Evolutionary conservation across 1,139 yeast genomes (phyloP).

Genomic region (Taphrina communis): DNA sequence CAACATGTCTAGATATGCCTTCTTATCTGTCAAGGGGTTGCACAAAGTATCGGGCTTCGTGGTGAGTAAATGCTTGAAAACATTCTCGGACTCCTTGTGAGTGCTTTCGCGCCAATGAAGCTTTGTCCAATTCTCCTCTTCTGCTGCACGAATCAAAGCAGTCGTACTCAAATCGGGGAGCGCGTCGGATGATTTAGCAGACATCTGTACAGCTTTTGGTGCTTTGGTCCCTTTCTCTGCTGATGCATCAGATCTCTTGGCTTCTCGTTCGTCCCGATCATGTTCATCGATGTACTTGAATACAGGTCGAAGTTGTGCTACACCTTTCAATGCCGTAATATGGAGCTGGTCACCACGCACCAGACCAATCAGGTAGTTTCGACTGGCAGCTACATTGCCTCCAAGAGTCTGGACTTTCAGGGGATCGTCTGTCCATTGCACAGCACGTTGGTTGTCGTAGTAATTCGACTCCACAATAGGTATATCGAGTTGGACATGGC

Average conservation of each 20-base stretch:
- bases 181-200: conserved; percentile 44
- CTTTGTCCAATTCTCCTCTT: conserved; percentile 49
- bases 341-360: conserved; percentile 58
- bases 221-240: conserved; percentile 42
- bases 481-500: conserved; percentile 69
- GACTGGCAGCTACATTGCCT: conserved; percentile 14
- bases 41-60: conserved; percentile 20
- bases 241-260: conserved; percentile 43
- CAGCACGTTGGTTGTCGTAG: conserved; percentile 52
- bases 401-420: conserved; percentile 28
- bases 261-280: conserved; percentile 25
- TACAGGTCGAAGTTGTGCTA: conserved; percentile 80
- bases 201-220: conserved; percentile 24
- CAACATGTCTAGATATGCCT: conserved; percentile 31
- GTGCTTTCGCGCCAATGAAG: conserved; percentile 28
- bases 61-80: conserved; percentile 17
- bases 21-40: conserved; percentile 26
- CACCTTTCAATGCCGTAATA: conserved; percentile 67
- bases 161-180: conserved; percentile 24
- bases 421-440: conserved; percentile 29
- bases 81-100: conserved; percentile 21
- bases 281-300: conserved; percentile 69
- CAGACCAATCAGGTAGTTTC: conserved; percentile 21
- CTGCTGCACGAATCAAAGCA: conserved; percentile 56
- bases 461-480: conserved; percentile 67